phyloP scores from a whole-genome alignment of 768 basidiomycete genomes.

The Hygrophorus pudorinus region DNA sequence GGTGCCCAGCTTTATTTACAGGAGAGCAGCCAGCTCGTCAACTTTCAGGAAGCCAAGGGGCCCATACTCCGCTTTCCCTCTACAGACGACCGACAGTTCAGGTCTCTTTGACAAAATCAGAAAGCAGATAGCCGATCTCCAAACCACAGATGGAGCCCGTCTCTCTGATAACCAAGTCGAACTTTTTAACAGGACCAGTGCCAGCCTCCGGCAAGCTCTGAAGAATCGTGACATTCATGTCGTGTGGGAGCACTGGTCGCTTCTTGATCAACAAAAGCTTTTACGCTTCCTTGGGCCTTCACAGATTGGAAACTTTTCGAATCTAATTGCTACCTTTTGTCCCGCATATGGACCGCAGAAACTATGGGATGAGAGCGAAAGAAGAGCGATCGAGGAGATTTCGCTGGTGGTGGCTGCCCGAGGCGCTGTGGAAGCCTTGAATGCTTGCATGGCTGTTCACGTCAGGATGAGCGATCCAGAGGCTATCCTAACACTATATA shows the following conservation, averaged over 20 bases:
- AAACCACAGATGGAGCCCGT: constrained; percentile 4
- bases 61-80: background rate
- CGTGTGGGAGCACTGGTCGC: constrained; percentile 29
- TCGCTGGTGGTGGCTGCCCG: constrained; percentile 37
- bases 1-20: constrained; percentile 18
- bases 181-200: constrained; percentile 23
- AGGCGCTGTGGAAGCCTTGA: constrained; percentile 37
- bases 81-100: constrained; percentile 1
- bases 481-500: constrained; percentile 36
- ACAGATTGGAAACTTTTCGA: constrained; percentile 30
- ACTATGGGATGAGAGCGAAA: constrained; percentile 19
- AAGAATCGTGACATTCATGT: constrained; percentile 21
- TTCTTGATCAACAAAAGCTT: constrained; percentile 32
- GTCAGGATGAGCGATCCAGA: constrained; percentile 31
- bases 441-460: constrained; percentile 37
- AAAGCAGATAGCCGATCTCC: constrained; percentile 8
- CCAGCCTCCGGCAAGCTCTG: constrained; percentile 29
- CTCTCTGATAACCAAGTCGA: constrained; percentile 8
- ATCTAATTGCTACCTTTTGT: constrained; percentile 22
- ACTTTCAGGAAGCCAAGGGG: background rate
- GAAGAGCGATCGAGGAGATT: constrained; percentile 31
- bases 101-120: constrained; percentile 10
- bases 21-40: background rate
- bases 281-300: constrained; percentile 33
- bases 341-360: constrained; percentile 1